These are phyloP conservation scores for Wickerhamomyces alni DNA, from an alignment of 805 yeast species.

Conservation along the genomic window DNA sequence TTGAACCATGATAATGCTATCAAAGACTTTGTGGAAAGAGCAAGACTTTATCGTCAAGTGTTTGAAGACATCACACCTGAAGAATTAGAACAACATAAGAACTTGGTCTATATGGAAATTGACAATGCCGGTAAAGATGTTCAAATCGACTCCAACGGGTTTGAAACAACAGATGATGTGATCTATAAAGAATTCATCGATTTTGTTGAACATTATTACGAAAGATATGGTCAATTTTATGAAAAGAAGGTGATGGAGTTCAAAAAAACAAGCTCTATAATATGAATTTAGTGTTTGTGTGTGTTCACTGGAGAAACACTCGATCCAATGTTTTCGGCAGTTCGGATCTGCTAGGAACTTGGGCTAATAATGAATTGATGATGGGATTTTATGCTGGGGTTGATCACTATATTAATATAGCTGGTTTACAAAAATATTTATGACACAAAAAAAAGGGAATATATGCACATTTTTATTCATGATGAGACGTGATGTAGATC, in stretches of 20 bases:
- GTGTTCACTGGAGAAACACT: no score
- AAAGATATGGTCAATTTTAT: conserved; percentile 26
- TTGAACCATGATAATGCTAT: conserved; percentile 48
- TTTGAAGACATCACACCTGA: conserved; percentile 31
- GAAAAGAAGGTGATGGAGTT: conserved; percentile 22
- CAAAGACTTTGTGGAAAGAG: conserved; percentile 52
- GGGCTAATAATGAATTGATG: no score
- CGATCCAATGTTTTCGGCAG: no score
- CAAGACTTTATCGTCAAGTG: conserved; percentile 41
- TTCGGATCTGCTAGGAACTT: no score
- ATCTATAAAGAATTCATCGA: conserved; percentile 19
- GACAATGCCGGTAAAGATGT: conserved; percentile 19
- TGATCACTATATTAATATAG: no score
- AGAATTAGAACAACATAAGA: conserved; percentile 21
- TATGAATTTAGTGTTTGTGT: no score
- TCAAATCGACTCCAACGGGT: conserved; percentile 19
- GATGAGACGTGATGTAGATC: no score
- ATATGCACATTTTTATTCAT: no score
- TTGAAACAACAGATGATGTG: conserved; percentile 10
- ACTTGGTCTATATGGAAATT: conserved; percentile 12
- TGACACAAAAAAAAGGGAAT: no score
- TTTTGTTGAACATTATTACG: conserved; percentile 30
- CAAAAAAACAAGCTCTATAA: no score
- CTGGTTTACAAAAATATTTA: no score
- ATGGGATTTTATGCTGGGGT: no score